Evolutionary conservation across 805 yeast species (phyloP).

Genomic region (Millerozyma miso): DNA sequence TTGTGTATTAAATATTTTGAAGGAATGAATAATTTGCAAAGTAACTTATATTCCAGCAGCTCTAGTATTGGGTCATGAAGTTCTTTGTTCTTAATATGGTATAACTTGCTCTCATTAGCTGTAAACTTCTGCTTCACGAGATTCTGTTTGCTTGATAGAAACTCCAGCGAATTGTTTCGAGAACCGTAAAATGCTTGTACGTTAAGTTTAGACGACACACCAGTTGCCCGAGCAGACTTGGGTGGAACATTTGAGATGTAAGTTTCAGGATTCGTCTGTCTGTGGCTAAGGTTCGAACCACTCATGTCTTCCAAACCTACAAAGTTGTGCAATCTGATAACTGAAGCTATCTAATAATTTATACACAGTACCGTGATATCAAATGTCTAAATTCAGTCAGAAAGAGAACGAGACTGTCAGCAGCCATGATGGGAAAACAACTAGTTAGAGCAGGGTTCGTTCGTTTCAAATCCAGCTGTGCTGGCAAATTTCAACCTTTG

Average conservation of each 20-base stretch:
- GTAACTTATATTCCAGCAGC: slow-evolving; percentile 26
- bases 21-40: slow-evolving; percentile 33
- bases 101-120: slow-evolving; percentile 7
- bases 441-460: background rate
- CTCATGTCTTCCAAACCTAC: background rate
- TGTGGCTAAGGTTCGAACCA: background rate
- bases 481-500: slow-evolving; percentile 27
- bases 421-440: background rate
- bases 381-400: no score
- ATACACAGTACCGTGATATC: no score
- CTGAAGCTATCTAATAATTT: no score
- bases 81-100: slow-evolving; percentile 5
- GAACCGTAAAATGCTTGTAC: background rate
- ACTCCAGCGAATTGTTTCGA: background rate
- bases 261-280: background rate
- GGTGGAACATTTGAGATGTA: background rate
- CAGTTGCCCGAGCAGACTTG: background rate
- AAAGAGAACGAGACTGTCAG: no score
- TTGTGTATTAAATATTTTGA: slow-evolving; percentile 27
- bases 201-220: background rate
- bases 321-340: no score
- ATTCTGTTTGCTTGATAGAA: slow-evolving; percentile 2
- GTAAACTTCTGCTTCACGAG: slow-evolving; percentile 5
- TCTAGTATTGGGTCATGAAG: slow-evolving; percentile 15
- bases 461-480: slow-evolving; percentile 7